Evolutionary conservation across 1,284 basidiomycete genomes (phyloP), one percentile per base, ranked within the genome.

Genomic region (Xerocomus nothofagi): DNA sequence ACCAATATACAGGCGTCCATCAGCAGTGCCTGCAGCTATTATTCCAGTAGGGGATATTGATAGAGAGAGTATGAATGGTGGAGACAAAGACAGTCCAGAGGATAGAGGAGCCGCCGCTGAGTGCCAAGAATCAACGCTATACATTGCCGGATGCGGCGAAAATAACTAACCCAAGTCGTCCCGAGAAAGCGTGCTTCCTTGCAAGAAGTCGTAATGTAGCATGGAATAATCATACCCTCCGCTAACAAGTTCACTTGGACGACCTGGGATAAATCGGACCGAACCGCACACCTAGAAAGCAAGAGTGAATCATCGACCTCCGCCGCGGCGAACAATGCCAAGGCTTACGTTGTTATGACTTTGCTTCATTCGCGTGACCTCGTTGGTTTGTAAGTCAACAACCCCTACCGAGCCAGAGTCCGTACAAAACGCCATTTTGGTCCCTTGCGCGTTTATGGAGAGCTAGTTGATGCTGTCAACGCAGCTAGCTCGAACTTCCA

Each of bases 211-310:
- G 58, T 81, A 84, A 59, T 91, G 88, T 12, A 88, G 62, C 23
- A 91, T 58, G 3, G 75, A 70, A 38, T 75, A 79, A 57, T 91
- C 89, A 58, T 87, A 91, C 3, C 89, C 88, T 7, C 81, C 86
- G 54, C 85, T 89, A 31, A 91, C 74, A 20, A 90, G 60, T 64
- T 91, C 88, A 47, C 72, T 74, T 15, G 86, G 80, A 32, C 86
- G 74, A 60, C 79, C 76, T 3, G 86, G 82, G 49, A 91, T 79
- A 61, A 88, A 90, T 50, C 73, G 77, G 31, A 87, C 79, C 23
- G 76, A 75, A 15, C 79, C 80, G 47, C 84, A 87, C 15, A 91
- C 80, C 88, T 91, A 57, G 27, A 45, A 58, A 54, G n/a, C 29
- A 55, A 41, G 39, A 12, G 42, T 47, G 51, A 50, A 30, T n/a